A percentile compares a stretch with the other conserved stretches of the same genome.
These are phyloP conservation scores for Hymenoscyphus scutula DNA, from an alignment of 2,329 filamentous ascomycete species.

Conservation along the genomic window DNA sequence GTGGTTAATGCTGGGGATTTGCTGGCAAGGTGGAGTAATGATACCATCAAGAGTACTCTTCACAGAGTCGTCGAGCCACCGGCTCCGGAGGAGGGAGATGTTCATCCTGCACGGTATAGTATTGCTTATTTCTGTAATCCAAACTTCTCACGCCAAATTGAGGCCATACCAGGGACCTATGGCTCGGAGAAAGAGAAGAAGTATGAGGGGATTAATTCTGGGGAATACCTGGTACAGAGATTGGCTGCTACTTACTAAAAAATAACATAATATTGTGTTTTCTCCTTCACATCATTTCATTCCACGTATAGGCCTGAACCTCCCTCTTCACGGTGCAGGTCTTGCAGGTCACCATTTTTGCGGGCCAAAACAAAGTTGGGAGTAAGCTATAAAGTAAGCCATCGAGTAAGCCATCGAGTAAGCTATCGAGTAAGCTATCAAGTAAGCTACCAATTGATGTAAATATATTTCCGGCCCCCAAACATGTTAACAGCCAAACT, in stretches of 20 bases:
- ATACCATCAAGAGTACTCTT: conserved; percentile 84
- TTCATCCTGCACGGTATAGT: conserved; percentile 76
- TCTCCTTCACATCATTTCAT: not conserved
- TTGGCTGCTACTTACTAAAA: conserved; percentile 71
- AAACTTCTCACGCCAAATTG: conserved; percentile 60
- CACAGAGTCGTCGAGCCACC: conserved; percentile 90
- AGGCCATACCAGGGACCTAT: conserved; percentile 65
- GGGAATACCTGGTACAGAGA: conserved; percentile 77
- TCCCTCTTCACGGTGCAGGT: no score
- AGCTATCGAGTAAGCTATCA: no score
- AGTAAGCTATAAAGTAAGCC: no score
- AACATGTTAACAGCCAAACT: no score
- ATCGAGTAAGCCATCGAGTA: no score
- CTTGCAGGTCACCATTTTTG: no score
- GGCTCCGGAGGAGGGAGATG: conserved; percentile 47
- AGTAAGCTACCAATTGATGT: no score
- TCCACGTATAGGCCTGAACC: no score
- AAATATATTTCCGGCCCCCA: no score
- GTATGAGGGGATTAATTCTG: conserved; percentile 74
- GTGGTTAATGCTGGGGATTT: conserved; percentile 90
- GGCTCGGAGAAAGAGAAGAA: conserved; percentile 62
- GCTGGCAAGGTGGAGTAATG: conserved; percentile 84
- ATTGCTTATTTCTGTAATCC: conserved; percentile 82
- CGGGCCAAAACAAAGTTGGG: no score
- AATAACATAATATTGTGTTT: not conserved